These are phyloP conservation scores for Scutellaria minor DNA, from an alignment of 257 asterid genomes.

Conservation along the genomic window DNA sequence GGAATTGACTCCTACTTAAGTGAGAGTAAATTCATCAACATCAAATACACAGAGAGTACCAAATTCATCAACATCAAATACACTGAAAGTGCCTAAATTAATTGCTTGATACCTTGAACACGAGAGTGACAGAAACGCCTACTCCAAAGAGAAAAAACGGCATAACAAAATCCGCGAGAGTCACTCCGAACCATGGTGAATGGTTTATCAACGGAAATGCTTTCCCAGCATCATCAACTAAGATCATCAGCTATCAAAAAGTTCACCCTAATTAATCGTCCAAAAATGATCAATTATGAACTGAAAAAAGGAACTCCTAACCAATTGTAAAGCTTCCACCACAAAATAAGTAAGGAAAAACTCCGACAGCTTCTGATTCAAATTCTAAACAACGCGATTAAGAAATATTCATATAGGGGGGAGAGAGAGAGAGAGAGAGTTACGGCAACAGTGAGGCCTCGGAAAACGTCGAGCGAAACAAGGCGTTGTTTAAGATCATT, in stretches of 20 bases:
- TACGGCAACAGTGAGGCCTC: slow-evolving; percentile 94
- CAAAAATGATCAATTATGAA: slow-evolving; percentile 3
- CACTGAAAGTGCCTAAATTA: background rate
- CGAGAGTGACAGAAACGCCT: slow-evolving; percentile 82
- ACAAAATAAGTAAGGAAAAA: background rate
- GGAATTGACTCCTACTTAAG: too few relatives aligned
- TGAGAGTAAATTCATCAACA: background rate
- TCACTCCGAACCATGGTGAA: slow-evolving; percentile 94
- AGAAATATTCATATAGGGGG: background rate
- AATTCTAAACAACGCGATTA: slow-evolving; percentile 9
- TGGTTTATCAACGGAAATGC: slow-evolving; percentile 87
- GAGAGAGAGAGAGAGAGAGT: background rate
- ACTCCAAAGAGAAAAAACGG: slow-evolving; percentile 91
- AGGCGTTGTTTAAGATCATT: slow-evolving; percentile 65
- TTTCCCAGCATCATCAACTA: slow-evolving; percentile 95
- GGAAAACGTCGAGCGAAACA: slow-evolving; percentile 85
- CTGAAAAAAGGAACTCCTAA: background rate
- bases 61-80: background rate
- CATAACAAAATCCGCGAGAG: slow-evolving; percentile 95
- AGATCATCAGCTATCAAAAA: slow-evolving; percentile 71
- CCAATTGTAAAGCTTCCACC: background rate
- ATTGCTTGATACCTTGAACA: slow-evolving; percentile 63
- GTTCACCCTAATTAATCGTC: background rate
- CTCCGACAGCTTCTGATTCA: slow-evolving; percentile 21
- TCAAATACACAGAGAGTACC: background rate